Percentiles rank a stretch among this genome's conserved stretches.
These are phyloP conservation scores for Tuber indicum DNA, from an alignment of 495 filamentous ascomycete genomes.

Conservation along the genomic window DNA sequence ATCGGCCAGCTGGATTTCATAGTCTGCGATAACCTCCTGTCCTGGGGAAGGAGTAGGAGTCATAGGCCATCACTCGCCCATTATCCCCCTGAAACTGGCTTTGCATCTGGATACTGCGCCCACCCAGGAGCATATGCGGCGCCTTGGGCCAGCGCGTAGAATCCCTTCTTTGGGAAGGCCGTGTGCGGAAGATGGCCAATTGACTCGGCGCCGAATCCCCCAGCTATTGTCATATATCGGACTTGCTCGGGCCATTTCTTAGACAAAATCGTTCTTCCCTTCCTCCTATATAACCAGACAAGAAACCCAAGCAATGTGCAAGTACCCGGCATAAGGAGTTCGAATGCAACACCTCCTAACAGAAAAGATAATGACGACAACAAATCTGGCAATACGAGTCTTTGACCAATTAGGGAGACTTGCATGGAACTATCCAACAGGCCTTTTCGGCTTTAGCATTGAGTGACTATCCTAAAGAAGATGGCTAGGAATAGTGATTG, in stretches of 20 bases:
- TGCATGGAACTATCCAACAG: too few species aligned
- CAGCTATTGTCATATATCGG: background rate
- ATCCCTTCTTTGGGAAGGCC: background rate
- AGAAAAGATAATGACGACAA: too few species aligned
- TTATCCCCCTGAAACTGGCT: background rate
- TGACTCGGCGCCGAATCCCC: background rate
- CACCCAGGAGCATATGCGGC: background rate
- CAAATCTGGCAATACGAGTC: too few species aligned
- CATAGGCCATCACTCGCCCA: background rate
- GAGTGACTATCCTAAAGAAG: too few species aligned
- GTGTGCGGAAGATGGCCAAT: background rate
- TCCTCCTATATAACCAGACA: background rate
- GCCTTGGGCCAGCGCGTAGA: background rate
- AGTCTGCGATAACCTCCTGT: background rate
- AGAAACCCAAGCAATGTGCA: background rate
- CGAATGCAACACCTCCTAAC: too few species aligned
- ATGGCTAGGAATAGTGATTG: too few species aligned
- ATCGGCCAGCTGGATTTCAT: background rate
- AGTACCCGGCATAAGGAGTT: too few species aligned
- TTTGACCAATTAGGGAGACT: too few species aligned
- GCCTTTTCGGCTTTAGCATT: too few species aligned
- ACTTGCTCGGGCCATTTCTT: background rate
- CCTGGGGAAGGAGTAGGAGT: background rate
- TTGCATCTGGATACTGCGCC: background rate
- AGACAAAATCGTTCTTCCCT: background rate